Evolutionary conservation across 768 basidiomycete genomes (phyloP), one percentile per base, ranked within the genome.

Genomic region (Trametes meyenii): DNA sequence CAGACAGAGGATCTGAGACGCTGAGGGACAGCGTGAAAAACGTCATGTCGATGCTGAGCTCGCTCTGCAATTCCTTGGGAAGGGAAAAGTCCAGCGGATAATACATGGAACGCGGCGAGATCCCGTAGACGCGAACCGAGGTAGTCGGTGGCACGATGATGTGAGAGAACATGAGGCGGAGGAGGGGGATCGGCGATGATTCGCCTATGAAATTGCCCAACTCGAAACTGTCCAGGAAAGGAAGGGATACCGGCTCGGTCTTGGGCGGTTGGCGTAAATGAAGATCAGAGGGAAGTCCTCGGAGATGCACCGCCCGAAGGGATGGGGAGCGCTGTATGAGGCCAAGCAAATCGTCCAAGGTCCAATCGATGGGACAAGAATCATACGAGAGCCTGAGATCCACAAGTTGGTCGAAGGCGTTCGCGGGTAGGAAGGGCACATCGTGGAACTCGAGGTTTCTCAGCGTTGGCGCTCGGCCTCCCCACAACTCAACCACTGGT

Each of bases 371-470:
- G 2, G 45, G 36, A 19, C 21, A 21, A n/a, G 24, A 3, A 5
- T 55, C 42, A 36, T 39, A 59, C 23, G 62, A 63, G 1, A 63
- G 35, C 8, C 16, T n/a, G 36, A 63, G 57, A 3, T 17, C 13
- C 1, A 33, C 23, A 11, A 60, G 29, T 11, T 21, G 12, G n/a
- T 33, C 51, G 35, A 63, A 49, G 7, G 12, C 8, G 23, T 63
- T 63, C 5, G 57, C 40, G 1, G 62, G 62, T 16, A 63, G 39
- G 52, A 63, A 55, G 2, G 62, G 62, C 10, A 63, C 48, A 19
- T 59, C 62, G 42, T 59, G 53, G 38, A 63, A 39, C 16, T 55
- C 52, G 14, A 63, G 39, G 2, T 24, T 36, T 43, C 36, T 54
- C 35, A 63, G 42, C 13, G 19, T 36, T 2, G 62, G 62, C 2